These are phyloP conservation scores for Nitzschia sp. DNA, from an alignment of 108 stramenopile species.

Conservation along the genomic window DNA sequence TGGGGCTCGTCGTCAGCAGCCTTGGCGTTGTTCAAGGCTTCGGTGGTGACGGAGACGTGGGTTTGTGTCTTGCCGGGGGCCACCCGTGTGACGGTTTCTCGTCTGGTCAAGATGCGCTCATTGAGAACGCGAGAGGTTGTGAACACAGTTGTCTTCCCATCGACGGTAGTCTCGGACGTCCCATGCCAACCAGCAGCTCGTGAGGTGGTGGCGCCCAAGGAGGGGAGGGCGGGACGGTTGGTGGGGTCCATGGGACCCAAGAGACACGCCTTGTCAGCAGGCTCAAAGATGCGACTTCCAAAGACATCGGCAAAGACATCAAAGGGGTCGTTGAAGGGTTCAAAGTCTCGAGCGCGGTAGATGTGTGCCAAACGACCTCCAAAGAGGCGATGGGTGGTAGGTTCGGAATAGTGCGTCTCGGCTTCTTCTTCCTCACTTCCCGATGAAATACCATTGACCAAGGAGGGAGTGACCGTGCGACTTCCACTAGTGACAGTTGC, in stretches of 20 bases:
- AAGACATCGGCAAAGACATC: constrained; percentile 52
- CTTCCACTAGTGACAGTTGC: constrained; percentile 9
- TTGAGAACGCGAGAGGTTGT: constrained; percentile 33
- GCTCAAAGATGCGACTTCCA: constrained; percentile 33
- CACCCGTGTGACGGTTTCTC: constrained; percentile 27
- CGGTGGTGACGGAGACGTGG: constrained; percentile 8
- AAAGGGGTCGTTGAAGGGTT: constrained; percentile 51
- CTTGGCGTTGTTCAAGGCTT: background rate
- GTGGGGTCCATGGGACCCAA: background rate
- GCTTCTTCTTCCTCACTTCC: constrained; percentile 14
- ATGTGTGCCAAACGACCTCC: constrained; percentile 48
- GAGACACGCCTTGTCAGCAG: background rate
- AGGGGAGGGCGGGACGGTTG: background rate
- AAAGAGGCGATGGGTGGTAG: constrained; percentile 42
- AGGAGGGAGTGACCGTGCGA: background rate
- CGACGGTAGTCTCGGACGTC: constrained; percentile 14
- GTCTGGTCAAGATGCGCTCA: constrained; percentile 31
- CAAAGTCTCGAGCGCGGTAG: constrained; percentile 41
- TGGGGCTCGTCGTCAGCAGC: too few species aligned
- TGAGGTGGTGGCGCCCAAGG: background rate
- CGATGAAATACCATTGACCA: background rate
- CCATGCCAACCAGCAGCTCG: constrained; percentile 25
- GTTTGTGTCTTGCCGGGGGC: constrained; percentile 2
- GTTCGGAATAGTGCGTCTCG: constrained; percentile 38
- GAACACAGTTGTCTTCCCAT: constrained; percentile 30